Conservation (phyloP, 2,329 filamentous ascomycete species). For the Fonsecaea monophora region DNA sequence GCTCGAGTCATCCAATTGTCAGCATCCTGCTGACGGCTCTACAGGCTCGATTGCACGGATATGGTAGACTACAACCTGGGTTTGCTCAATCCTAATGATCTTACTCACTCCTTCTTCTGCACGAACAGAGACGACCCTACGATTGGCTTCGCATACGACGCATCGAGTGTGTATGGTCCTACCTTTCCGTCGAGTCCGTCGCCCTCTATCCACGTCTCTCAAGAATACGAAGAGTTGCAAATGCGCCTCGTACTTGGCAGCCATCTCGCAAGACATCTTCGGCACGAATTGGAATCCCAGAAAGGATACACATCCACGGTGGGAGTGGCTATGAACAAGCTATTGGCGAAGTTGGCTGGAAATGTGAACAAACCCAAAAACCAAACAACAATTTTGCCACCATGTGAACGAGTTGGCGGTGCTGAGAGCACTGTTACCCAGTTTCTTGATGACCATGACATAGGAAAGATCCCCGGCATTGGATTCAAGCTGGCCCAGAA, state of each 20-base stretch:
- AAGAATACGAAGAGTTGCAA: constrained; percentile 49
- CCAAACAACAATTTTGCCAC: constrained; percentile 82
- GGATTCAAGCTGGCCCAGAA: constrained; percentile 78
- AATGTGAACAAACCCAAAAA: constrained; percentile 83
- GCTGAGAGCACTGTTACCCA: constrained; percentile 60
- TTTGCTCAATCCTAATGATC: constrained; percentile 70
- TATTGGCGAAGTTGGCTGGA: constrained; percentile 84
- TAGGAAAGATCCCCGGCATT: constrained; percentile 84
- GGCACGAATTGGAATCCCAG: constrained; percentile 73
- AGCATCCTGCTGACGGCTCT: constrained; percentile 23
- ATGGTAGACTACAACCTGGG: constrained; percentile 81
- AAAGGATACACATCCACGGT: constrained; percentile 87
- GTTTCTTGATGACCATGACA: constrained; percentile 78
- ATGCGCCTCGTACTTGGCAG: constrained; percentile 76
- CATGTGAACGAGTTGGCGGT: constrained; percentile 53
- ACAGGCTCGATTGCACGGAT: constrained; percentile 79
- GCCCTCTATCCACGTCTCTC: constrained; percentile 12
- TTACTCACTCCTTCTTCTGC: constrained; percentile 78
- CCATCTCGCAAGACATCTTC: constrained; percentile 78
- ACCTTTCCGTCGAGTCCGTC: constrained; percentile 54
- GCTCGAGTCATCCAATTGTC: constrained; percentile 46
- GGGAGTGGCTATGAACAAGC: constrained; percentile 85
- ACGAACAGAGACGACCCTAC: constrained; percentile 76
- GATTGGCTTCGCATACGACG: constrained; percentile 80
- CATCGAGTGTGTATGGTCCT: constrained; percentile 70